phyloP scores from a whole-genome alignment of 441 rosid species.

The Raphanus hybrid region DNA sequence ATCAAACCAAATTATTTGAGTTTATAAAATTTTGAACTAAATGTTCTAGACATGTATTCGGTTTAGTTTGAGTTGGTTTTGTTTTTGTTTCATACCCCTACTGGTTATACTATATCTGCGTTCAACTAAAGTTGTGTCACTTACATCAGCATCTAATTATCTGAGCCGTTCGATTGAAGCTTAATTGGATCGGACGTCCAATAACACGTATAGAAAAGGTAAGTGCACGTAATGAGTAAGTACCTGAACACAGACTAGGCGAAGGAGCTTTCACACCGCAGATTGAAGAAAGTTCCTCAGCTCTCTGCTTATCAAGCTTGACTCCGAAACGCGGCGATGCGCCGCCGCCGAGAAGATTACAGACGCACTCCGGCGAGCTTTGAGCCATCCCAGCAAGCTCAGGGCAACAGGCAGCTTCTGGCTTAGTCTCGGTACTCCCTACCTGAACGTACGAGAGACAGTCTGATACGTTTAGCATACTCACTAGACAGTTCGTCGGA shows the following conservation, averaged over 20 bases:
- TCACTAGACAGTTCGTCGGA: slow-evolving; percentile 51
- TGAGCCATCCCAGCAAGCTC: slow-evolving; percentile 83
- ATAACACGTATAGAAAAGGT: not conserved
- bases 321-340: slow-evolving; percentile 45
- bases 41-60: too few relatives aligned
- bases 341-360: slow-evolving; percentile 53
- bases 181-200: not conserved
- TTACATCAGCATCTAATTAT: too few relatives aligned
- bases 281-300: slow-evolving; percentile 67
- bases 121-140: too few relatives aligned
- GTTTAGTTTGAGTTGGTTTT: too few relatives aligned
- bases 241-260: slow-evolving; percentile 61
- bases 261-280: slow-evolving; percentile 65
- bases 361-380: slow-evolving; percentile 61
- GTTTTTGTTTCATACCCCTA: too few relatives aligned
- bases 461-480: slow-evolving; percentile 63
- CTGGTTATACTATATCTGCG: too few relatives aligned
- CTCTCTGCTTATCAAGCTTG: slow-evolving; percentile 51
- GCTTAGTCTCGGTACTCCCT: slow-evolving; percentile 61
- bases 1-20: too few relatives aligned
- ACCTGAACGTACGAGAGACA: slow-evolving; percentile 62
- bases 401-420: slow-evolving; percentile 77
- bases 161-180: slow-evolving; percentile 21
- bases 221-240: not conserved
- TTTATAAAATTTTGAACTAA: too few relatives aligned